Percentiles rank a stretch among this genome's conserved stretches.
Conservation (phyloP, 306 rosid species). For the Casuarina cunninghamiana region DNA sequence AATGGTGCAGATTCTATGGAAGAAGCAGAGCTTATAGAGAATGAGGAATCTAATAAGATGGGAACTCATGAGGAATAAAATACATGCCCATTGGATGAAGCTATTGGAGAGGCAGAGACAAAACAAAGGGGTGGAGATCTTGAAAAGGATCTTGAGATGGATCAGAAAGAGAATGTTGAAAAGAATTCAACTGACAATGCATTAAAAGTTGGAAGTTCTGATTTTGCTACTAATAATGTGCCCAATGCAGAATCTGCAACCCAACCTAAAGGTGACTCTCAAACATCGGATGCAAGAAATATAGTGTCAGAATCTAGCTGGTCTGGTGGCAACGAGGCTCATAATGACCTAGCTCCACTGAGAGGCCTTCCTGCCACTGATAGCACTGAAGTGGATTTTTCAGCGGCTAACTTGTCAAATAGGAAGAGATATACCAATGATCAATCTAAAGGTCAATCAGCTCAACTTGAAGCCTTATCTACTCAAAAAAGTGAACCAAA, state of each 20-base stretch:
- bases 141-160: constrained; percentile 49
- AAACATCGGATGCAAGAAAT: constrained; percentile 42
- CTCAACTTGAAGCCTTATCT: constrained; percentile 44
- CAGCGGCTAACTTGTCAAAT: constrained; percentile 57
- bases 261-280: constrained; percentile 51
- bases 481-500: constrained; percentile 60
- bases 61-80: constrained; percentile 45
- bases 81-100: constrained; percentile 55
- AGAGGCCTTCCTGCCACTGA: constrained; percentile 61
- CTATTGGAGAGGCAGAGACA: constrained; percentile 58
- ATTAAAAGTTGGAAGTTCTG: constrained; percentile 42
- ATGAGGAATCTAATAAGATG: constrained; percentile 42
- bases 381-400: constrained; percentile 55
- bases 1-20: constrained; percentile 49
- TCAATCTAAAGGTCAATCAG: constrained; percentile 40
- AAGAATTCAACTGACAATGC: constrained; percentile 30
- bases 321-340: constrained; percentile 42
- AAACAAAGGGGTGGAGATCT: constrained; percentile 46
- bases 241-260: constrained; percentile 43
- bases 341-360: constrained; percentile 46
- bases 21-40: constrained; percentile 49
- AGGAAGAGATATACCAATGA: constrained; percentile 50
- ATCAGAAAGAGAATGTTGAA: constrained; percentile 46
- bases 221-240: constrained; percentile 37
- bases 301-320: constrained; percentile 47